A percentile compares a stretch with the other conserved stretches of the same genome.
phyloP scores from a whole-genome alignment of 2,329 filamentous ascomycete species.

The Aspergillus sclerotialis region DNA sequence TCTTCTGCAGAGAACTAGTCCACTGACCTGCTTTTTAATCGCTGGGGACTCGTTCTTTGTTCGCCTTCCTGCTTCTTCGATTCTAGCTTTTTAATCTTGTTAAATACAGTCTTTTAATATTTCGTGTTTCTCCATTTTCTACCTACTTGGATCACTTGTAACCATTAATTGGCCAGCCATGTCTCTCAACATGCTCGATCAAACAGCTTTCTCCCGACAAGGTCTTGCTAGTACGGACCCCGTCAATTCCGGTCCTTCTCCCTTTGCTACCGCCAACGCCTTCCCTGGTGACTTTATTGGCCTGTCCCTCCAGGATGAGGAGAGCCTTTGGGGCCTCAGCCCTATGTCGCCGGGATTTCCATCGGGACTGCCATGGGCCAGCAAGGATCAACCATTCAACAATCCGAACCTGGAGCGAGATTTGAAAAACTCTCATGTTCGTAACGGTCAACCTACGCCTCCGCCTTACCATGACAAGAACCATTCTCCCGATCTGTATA shows the following conservation, averaged over 20 bases:
- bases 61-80: too few relatives aligned
- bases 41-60: too few relatives aligned
- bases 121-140: neutral
- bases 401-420: conserved; percentile 21
- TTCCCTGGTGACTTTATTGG: conserved; percentile 22
- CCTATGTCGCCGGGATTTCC: conserved; percentile 20
- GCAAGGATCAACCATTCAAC: conserved; percentile 20
- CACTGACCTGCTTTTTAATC: too few relatives aligned
- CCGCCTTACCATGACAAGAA: conserved; percentile 24
- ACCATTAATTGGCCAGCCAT: too few relatives aligned
- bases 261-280: conserved; percentile 5
- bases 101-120: too few relatives aligned
- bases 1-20: too few relatives aligned
- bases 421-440: conserved; percentile 28
- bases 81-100: too few relatives aligned
- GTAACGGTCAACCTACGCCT: conserved; percentile 32
- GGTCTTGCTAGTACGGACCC: conserved; percentile 10
- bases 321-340: conserved; percentile 25
- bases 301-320: conserved; percentile 23
- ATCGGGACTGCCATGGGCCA: conserved; percentile 20
- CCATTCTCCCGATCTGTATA: conserved; percentile 1
- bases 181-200: conserved; percentile 16
- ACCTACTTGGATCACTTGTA: neutral
- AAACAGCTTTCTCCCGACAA: conserved; percentile 11
- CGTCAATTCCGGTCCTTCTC: conserved; percentile 5